Evolutionary conservation across 306 rosid genomes (phyloP), one percentile per base, ranked within the genome.

Genomic region (Fragaria iinumae): DNA sequence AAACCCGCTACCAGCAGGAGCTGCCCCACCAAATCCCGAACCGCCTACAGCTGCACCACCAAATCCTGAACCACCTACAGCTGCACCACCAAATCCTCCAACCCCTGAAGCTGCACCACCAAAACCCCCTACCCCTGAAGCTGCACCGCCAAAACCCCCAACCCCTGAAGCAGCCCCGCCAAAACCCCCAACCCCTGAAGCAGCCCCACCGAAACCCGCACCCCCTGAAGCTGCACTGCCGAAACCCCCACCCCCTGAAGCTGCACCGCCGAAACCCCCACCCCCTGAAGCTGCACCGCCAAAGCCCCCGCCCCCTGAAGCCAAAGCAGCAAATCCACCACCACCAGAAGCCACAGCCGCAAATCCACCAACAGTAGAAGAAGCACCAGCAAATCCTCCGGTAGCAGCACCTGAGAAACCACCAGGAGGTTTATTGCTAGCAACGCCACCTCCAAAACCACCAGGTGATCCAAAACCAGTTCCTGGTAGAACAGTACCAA

Each of bases 401-500:
- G 86, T 11, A 56, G 86, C 73, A 67, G 78, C 78, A 87, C 78
- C 73, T 76, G 86, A 63, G 57, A 76, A 85, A 25, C 82, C 86
- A 74, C 83, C 69, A 8, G 65, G 4, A 6, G 83, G 72, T 64
- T 71, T 75, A 41, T 45, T 45, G 18, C 79, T 79, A 44, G 79
- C 86, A 87, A 83, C 70, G 43, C 89, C 91, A 66, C 87, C 77
- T 44, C 93, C 93, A 84, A 84, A 83, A 70, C 90, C 84, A 67
- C 84, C 74, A 49, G 91, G 84, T 78, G 96, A 73, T 43, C 84
- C 91, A 76, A 88, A 83, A 78, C 88, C 85, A 79, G 80, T 53
- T 70, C 93, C 96, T 17, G 85, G 86, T 47, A 84, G 71, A 88
- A 83, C 83, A 49, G 86, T 74, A 36, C 97, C 97, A 82, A 90